phyloP scores from a whole-genome alignment of 768 basidiomycete species.

The Chalciporus chontae region DNA sequence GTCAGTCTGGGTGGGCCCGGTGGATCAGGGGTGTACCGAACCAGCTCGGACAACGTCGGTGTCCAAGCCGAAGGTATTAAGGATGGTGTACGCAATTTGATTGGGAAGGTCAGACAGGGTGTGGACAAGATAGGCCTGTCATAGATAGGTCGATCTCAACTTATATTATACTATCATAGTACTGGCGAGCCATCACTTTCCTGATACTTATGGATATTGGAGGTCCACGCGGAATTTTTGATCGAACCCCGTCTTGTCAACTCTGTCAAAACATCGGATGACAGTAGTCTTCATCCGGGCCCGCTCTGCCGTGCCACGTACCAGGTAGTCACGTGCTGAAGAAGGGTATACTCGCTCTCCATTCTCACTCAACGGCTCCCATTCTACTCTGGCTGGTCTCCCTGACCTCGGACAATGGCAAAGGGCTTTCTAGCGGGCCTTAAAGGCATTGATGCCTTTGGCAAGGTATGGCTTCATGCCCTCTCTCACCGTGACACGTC shows the following conservation, averaged over 20 bases:
- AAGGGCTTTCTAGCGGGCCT: constrained; percentile 74
- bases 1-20: constrained; percentile 87
- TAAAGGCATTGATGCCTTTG: constrained; percentile 97
- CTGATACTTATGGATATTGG: too few relatives aligned
- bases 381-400: constrained; percentile 13
- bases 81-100: constrained; percentile 82
- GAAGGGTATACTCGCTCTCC: not conserved
- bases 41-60: constrained; percentile 66
- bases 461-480: constrained; percentile 64
- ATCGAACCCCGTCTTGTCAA: too few relatives aligned
- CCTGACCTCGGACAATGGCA: constrained; percentile 49
- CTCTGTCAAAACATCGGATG: not conserved
- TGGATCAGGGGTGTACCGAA: constrained; percentile 82
- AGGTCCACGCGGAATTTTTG: too few relatives aligned
- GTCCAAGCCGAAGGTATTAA: constrained; percentile 85
- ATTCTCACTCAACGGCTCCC: not conserved
- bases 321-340: constrained; percentile 22
- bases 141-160: constrained; percentile 1
- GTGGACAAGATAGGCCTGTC: constrained; percentile 57
- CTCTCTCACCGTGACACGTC: constrained; percentile 9
- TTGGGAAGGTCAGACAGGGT: constrained; percentile 87
- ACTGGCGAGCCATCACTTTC: not conserved
- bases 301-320: constrained; percentile 22
- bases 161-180: too few relatives aligned
- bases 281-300: not conserved